phyloP scores from a whole-genome alignment of 2,329 filamentous ascomycete species.

The Calonectria multiphialidica region DNA sequence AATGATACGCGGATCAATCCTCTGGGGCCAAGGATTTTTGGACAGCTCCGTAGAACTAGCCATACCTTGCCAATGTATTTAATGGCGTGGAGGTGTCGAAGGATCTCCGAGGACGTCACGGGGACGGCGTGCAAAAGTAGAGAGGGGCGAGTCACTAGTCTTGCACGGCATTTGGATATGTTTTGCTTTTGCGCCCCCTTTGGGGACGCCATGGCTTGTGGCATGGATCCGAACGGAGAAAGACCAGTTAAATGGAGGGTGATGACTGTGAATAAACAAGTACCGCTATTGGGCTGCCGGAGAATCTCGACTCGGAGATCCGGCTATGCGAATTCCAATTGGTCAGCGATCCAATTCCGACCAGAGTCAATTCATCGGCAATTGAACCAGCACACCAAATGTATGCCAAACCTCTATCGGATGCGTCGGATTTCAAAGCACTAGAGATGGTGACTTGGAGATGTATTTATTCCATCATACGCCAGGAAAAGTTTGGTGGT shows the following conservation, averaged over 20 bases:
- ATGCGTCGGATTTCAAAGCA: not conserved
- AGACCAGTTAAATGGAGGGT: not conserved
- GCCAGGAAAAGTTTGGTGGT: not conserved
- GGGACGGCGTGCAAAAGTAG: not conserved
- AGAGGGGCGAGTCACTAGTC: not conserved
- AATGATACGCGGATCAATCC: not conserved
- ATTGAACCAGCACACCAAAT: not conserved
- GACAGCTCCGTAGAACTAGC: not conserved
- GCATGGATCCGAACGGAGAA: no score
- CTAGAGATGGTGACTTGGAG: not conserved
- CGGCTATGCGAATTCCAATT: slow-evolving; percentile 17
- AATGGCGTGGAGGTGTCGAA: not conserved
- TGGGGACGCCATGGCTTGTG: not conserved
- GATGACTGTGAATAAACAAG: not conserved
- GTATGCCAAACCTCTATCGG: not conserved
- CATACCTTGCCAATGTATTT: not conserved
- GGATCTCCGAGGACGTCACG: not conserved
- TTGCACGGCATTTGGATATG: no score
- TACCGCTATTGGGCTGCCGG: not conserved
- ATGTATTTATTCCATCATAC: not conserved
- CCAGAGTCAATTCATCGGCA: not conserved
- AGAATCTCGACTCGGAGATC: not conserved
- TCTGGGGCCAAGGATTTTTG: not conserved
- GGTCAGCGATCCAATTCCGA: not conserved
- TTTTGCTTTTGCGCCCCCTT: not conserved